phyloP scores from a whole-genome alignment of 2,329 filamentous ascomycete species.

The Fusarium setosum region DNA sequence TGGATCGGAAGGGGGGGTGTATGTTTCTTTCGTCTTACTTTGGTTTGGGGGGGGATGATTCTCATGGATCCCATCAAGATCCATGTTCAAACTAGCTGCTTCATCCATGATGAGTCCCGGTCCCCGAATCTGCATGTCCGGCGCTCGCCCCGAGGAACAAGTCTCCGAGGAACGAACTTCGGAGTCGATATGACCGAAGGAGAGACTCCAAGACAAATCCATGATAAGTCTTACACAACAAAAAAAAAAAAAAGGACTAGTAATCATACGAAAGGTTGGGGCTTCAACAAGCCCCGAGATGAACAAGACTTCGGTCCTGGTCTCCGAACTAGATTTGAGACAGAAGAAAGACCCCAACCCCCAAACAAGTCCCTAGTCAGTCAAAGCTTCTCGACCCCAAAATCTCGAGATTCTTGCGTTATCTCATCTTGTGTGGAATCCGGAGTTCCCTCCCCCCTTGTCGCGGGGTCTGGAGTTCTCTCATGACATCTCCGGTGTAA shows the following conservation, averaged over 20 bases:
- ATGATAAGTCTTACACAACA: conserved; percentile 3
- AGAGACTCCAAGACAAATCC: conserved; percentile 9
- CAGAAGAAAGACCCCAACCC: conserved; percentile 36
- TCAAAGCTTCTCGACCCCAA: conserved; percentile 22
- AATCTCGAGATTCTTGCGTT: conserved; percentile 10
- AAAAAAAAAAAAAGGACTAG: background rate
- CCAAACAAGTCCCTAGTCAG: conserved; percentile 29
- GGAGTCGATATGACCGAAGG: conserved; percentile 25
- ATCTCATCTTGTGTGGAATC: background rate
- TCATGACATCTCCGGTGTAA: conserved; percentile 1
- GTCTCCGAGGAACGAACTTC: conserved; percentile 27
- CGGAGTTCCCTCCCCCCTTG: background rate
- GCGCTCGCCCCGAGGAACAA: conserved; percentile 25
- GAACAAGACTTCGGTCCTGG: background rate
- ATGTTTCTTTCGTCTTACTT: conserved; percentile 3
- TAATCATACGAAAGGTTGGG: conserved; percentile 36
- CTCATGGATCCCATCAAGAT: background rate
- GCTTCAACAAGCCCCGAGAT: conserved; percentile 35
- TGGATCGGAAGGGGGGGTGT: too few relatives aligned
- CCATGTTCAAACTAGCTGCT: conserved; percentile 1
- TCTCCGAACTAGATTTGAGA: conserved; percentile 25
- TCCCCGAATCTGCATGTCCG: conserved; percentile 21
- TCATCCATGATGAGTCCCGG: background rate
- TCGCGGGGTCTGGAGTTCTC: background rate
- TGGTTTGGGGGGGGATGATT: background rate